Evolutionary conservation across 1,284 basidiomycete species (phyloP), one percentile per base, ranked within the genome.

Genomic region (Moesziomyces aphidis): DNA sequence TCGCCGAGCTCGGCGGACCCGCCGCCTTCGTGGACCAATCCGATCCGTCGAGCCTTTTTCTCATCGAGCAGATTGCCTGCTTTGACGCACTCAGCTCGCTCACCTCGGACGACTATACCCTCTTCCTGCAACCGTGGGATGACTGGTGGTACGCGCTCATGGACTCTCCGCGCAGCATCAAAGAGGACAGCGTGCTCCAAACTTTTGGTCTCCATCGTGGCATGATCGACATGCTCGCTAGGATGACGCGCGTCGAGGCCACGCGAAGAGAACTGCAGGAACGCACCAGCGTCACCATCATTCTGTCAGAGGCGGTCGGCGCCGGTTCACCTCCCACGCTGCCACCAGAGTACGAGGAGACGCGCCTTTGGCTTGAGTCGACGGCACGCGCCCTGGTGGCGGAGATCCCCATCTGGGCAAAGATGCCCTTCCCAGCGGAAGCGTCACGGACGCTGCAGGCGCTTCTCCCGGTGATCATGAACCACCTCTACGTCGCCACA

Each of bases 111-210:
- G 61, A 68, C 28, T 68, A 65, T 28, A 61, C 71, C 11, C 71
- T 73, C 5, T 73, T 73, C 45, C 43, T 73, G 28, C 71, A 73
- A 24, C 71, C 71, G 9, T 73, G 71, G 71, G 71, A 73, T 22
- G 65, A 68, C 21, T 73, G 71, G 71, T 73, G 71, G 71, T 68
- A 68, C 44, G 57, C 64, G 21, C 46, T 73, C 10, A 73, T 73
- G 71, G 71, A 73, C 24, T 58, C 61, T 8, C 61, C 71, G 11
- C 50, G 71, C 31, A 73, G 61, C 49, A 61, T 73, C 55, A 68
- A 60, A 46, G 61, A 69, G 31, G 70, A 73, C 53, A 69, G 64
- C 48, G 71, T 73, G 9, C 50, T 69, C 28, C 71, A 73, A 46
- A 73, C 71, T 0, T 68, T 73, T 45, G 71, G 65, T 23, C 36